Base-by-base conservation (phyloP, 2,329 filamentous ascomycete genomes). In the Neofusicoccum parvum region DNA sequence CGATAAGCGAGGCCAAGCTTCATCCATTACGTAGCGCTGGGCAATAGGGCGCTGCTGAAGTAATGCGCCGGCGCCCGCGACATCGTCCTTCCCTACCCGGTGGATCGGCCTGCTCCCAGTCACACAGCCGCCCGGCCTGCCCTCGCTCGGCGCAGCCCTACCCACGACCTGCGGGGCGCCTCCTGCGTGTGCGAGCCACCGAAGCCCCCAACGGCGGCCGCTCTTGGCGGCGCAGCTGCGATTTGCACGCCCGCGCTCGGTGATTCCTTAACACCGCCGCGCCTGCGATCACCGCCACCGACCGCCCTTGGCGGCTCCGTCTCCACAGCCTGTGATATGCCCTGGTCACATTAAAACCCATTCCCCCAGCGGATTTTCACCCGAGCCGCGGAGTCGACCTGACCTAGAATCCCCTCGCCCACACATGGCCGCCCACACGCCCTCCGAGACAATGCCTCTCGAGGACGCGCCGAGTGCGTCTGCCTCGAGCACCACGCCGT, bases 301-400 rank as follows among this genome's bases (percentile, higher is more conserved):
- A 54, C 39, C 49, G 62, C 62, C 62, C 62, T 46, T 54, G 62
- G 62, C 62, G 23, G 62, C 62, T 45, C 62, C 49, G 62, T 64
- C 49, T 64, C 62, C 62, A 64, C 62, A 64, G 37, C 62, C 62
- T 51, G 49, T 64, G 62, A 64, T 54, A 64, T 64, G 62, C 62
- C 62, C 49, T 45, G 49, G 49, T 54, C 50, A 54, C 62, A 54
- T 54, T 64, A 64, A 64, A 64, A 54, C 62, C 49, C 62, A 54
- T 54, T 64, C 49, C 62, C 62, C 62, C 49, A 64, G 49, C 41
- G 39, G 62, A 54, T 64, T 37, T 54, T 64, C 37, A n/a, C 41
- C 62, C 62, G 36, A 43, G 62, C 48, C 60, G 48, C 60, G 39
- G 48, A 64, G 62, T 64, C 62, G 41, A 15, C 62, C 46, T 43